These are phyloP conservation scores for Suillus placidus DNA, from an alignment of 768 basidiomycete genomes.

Conservation along the genomic window DNA sequence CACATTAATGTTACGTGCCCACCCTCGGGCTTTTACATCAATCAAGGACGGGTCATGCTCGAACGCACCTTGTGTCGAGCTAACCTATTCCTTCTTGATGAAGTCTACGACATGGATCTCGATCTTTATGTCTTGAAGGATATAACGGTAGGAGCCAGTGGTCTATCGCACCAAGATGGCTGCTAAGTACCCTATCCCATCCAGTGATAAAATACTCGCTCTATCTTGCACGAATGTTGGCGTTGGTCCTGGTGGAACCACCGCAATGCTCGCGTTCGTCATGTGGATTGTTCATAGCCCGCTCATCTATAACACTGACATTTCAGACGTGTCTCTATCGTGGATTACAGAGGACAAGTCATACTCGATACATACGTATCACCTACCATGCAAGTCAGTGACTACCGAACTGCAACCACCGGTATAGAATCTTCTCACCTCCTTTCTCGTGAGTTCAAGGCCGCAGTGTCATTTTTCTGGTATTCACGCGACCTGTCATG, in stretches of 20 bases:
- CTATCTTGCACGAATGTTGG: constrained; percentile 74
- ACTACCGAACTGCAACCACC: constrained; percentile 71
- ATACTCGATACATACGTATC: constrained; percentile 67
- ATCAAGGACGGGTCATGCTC: constrained; percentile 5
- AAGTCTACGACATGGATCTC: background rate
- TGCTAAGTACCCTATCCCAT: constrained; percentile 35
- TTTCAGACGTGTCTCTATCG: constrained; percentile 53
- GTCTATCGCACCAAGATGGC: constrained; percentile 29
- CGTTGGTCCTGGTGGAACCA: constrained; percentile 79
- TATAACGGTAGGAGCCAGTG: constrained; percentile 21
- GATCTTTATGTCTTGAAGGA: background rate
- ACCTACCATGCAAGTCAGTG: constrained; percentile 69
- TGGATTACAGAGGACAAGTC: constrained; percentile 58
- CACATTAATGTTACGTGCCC: constrained; percentile 9
- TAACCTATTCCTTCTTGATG: constrained; percentile 1
- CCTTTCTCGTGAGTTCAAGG: constrained; percentile 36
- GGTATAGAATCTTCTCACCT: constrained; percentile 50
- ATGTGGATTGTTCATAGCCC: constrained; percentile 7
- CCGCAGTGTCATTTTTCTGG: background rate
- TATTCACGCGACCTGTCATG: constrained; percentile 5
- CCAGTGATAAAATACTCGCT: constrained; percentile 53
- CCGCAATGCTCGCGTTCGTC: constrained; percentile 80
- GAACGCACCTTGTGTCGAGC: constrained; percentile 3
- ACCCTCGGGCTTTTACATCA: constrained; percentile 10
- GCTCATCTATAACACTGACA: constrained; percentile 6